These are phyloP conservation scores for Schizopora paradoxa DNA, from an alignment of 1,284 basidiomycete species.

Conservation along the genomic window DNA sequence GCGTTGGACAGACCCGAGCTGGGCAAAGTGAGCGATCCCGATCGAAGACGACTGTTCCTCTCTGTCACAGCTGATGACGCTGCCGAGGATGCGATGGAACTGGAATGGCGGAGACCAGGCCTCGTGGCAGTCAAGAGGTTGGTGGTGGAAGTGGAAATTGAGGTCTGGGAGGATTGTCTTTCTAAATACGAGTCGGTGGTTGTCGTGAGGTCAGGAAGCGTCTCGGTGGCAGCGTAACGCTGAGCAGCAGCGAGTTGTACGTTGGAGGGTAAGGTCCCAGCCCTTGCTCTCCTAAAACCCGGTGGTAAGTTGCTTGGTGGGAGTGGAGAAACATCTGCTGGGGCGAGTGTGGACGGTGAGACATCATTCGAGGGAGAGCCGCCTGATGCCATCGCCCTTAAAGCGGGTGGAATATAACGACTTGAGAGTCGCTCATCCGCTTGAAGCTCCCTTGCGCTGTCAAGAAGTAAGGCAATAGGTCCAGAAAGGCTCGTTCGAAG, in stretches of 20 bases:
- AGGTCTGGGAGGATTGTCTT: conserved; percentile 31
- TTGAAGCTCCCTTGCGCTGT: conserved; percentile 76
- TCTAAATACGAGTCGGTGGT: conserved; percentile 64
- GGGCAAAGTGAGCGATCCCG: conserved; percentile 82
- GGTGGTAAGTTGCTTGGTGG: conserved; percentile 69
- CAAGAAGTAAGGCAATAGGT: conserved; percentile 16
- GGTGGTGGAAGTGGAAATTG: conserved; percentile 33
- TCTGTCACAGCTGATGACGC: conserved; percentile 54
- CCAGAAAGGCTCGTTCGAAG: conserved; percentile 6
- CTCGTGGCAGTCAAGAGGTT: conserved; percentile 44
- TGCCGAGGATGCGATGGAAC: conserved; percentile 58
- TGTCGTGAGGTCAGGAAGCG: conserved; percentile 45
- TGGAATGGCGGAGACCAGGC: conserved; percentile 73
- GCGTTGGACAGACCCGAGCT: conserved; percentile 73
- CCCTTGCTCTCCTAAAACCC: conserved; percentile 81
- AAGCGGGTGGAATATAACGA: conserved; percentile 75
- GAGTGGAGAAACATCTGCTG: conserved; percentile 50
- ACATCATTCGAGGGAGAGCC: conserved; percentile 69
- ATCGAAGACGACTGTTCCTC: conserved; percentile 77
- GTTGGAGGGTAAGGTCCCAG: conserved; percentile 83
- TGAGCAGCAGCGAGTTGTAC: conserved; percentile 81
- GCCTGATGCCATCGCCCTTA: conserved; percentile 64
- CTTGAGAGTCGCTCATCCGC: conserved; percentile 61
- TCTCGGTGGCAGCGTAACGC: conserved; percentile 64
- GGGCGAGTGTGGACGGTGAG: conserved; percentile 44